Evolutionary conservation across 345 rosid genomes (phyloP), one percentile per base, ranked within the genome.

Genomic region (Hypericum perforatum): DNA sequence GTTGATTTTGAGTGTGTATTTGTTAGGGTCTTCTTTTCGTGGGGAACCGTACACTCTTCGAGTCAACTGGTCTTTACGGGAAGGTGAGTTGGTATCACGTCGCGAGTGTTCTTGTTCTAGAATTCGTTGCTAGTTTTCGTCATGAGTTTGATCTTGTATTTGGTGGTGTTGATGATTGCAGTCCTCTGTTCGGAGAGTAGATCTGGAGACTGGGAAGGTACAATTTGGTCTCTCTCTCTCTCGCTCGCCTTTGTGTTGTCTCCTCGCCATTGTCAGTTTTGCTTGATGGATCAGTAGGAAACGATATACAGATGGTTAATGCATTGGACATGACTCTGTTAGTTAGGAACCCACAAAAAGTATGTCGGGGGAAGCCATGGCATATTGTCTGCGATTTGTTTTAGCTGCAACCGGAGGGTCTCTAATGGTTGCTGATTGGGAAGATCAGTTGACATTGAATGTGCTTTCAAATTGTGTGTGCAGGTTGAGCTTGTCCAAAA

Each of bases 131-230:
- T 48, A 11, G 41, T 54, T 54, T 37, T 50, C 53, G 29, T 62
- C 40, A 51, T 57, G 5, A 11, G 7, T 44, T 60, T 1, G 41
- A 41, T 42, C 0, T 49, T 44, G 7, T 41, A 5, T 32, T 55
- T 56, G 3, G 16, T 45, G 37, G 46, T 59, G 14, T 49, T 46
- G 6, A 22, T 22, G 32, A 22, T 72, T 75, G 46, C 76, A 89
- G 99, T 92, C 99, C 4, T 83, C 97, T 5, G 78, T 89, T 67
- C 82, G 97, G 59, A 78, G 62, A 76, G 91, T 89, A 43, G 70
- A 59, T 74, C 80, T 89, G 43, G 66, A 53, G 48, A 85, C 81
- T 9, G 99, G 97, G 51, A 74, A 84, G 99, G 97, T 92, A 70
- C 40, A 49, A 39, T 62, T 16, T 42, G 49, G 13, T 36, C 40